Evolutionary conservation across 306 rosid species (phyloP).

Genomic region (Albizia julibrissin): DNA sequence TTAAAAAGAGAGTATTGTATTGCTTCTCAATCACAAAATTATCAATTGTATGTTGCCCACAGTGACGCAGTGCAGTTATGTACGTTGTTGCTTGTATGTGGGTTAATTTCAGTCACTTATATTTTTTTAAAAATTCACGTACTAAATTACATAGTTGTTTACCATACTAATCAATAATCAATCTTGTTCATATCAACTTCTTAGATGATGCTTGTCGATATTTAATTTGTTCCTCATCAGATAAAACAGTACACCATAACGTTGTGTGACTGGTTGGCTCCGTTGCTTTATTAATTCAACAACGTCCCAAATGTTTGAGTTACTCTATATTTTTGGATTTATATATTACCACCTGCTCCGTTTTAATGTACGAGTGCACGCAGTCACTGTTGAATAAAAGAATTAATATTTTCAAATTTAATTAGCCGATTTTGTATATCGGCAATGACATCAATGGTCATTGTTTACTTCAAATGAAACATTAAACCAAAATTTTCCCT

Average conservation of each 20-base stretch:
- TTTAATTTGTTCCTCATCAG: neutral
- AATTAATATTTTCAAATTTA: neutral
- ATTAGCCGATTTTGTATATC: neutral
- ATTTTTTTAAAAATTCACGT: neutral
- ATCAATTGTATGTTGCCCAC: no score
- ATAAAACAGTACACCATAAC: no score
- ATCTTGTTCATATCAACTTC: neutral
- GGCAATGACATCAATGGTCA: neutral
- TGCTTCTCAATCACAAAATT: neutral
- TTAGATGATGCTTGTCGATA: neutral
- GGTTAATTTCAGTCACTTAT: neutral
- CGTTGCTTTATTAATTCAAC: no score
- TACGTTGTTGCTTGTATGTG: neutral
- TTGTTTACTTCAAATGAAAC: neutral
- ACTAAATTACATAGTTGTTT: neutral
- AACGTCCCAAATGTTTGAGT: no score
- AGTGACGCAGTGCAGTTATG: neutral
- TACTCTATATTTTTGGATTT: no score
- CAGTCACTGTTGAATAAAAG: neutral
- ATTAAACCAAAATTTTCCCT: neutral
- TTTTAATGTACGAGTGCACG: neutral
- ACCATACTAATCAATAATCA: neutral
- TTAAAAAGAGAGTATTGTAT: neutral
- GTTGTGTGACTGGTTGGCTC: no score
- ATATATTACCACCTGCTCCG: no score